Evolutionary conservation across 495 filamentous ascomycete genomes (phyloP), one percentile per base, ranked within the genome.

Genomic region (Penicillium coffeae): DNA sequence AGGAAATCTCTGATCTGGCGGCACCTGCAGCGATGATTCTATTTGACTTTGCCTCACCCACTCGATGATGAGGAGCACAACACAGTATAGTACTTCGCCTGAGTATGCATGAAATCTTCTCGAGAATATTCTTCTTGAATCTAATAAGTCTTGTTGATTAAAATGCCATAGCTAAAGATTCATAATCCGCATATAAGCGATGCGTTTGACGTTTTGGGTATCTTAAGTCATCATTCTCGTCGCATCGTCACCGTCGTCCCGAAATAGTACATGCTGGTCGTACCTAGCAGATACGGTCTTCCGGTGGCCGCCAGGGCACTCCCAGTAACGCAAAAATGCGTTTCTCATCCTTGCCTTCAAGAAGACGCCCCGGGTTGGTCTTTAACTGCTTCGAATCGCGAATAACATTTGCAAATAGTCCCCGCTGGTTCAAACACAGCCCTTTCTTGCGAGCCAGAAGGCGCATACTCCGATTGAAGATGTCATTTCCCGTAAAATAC

Each of bases 401-500:
- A 57, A 89, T 66, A 3, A 89, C 83, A 68, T 93, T 80, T 51
- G 74, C 79, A 60, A 83, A 96, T 40, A 98, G 66, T 1, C 90
- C 93, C 15, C 78, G 73, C 62, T 96, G 91, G 56, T 96, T 96
- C 27, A 98, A 58, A 46, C 86, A 71, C 85, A 95, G 91, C 0
- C 83, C 82, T 62, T 89, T 93, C 73, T 81, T 91, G 22, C 83
- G 83, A 19, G 90, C 89, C 39, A 96, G 70, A 9, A 96, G 66
- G 53, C 93, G 68, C 66, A 96, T 79, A 47, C 88, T 93, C 21
- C 92, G 76, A 58, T 98, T 98, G 71, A 98, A 98, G 41, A 96
- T 90, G 59, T 96, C 91, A 56, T 95, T 94, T 1, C 93, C 93
- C 0, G 93, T 96, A 55, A 96, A 98, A 59, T 98, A 98, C 42